Conservation (phyloP, 2,329 filamentous ascomycete species). For the Paraphoma sp. region DNA sequence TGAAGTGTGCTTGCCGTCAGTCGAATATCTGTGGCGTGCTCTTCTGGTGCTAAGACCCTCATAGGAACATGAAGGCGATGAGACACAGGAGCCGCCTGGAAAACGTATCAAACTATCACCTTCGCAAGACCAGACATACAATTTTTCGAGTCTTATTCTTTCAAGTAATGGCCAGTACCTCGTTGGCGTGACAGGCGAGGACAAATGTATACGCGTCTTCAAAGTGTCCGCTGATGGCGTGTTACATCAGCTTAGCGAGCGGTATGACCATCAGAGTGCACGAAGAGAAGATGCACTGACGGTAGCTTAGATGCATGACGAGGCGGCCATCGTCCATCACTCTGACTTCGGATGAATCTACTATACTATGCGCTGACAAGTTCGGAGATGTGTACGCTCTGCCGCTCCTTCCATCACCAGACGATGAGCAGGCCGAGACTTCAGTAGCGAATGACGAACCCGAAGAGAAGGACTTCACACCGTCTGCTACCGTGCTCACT, state of each 20-base stretch:
- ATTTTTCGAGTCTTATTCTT: constrained; percentile 72
- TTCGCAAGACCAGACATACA: constrained; percentile 54
- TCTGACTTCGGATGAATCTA: constrained; percentile 71
- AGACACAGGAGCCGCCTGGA: constrained; percentile 45
- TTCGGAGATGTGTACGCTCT: constrained; percentile 95
- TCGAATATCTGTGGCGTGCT: not conserved
- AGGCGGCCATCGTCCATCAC: constrained; percentile 83
- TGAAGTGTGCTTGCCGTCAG: not conserved
- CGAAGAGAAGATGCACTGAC: constrained; percentile 14
- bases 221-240: constrained; percentile 66
- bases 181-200: constrained; percentile 83
- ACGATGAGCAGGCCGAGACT: constrained; percentile 36
- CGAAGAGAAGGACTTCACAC: constrained; percentile 51
- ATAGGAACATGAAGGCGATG: constrained; percentile 25
- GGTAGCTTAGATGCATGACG: constrained; percentile 73
- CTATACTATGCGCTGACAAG: constrained; percentile 87
- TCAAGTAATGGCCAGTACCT: constrained; percentile 72
- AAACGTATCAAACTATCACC: constrained; percentile 52
- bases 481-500: constrained; percentile 64
- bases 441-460: constrained; percentile 21
- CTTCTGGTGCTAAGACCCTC: constrained; percentile 16
- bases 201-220: constrained; percentile 89
- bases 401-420: constrained; percentile 66
- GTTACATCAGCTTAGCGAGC: constrained; percentile 72
- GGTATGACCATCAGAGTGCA: constrained; percentile 56